These are phyloP conservation scores for Cutaneotrichosporon cavernicola DNA, from an alignment of 1,284 basidiomycete genomes.

Conservation along the genomic window DNA sequence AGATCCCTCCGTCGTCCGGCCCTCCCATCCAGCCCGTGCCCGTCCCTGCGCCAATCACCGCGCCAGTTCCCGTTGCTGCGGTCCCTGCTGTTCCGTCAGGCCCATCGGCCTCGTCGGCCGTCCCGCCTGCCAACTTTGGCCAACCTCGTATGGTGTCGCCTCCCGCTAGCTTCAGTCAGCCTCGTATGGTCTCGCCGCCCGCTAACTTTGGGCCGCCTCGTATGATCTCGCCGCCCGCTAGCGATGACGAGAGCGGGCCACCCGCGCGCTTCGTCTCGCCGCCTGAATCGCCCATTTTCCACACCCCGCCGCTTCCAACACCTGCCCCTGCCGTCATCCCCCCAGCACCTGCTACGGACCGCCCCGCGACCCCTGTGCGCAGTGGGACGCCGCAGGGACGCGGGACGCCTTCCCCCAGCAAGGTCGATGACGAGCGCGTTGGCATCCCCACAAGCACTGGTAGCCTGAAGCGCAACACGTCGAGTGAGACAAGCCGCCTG, in stretches of 20 bases:
- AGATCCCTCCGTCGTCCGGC: neutral
- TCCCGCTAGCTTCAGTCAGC: neutral
- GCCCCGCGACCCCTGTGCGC: conserved; percentile 25
- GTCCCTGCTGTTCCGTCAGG: neutral
- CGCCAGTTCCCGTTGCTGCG: neutral
- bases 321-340: conserved; percentile 18
- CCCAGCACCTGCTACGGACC: conserved; percentile 39
- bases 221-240: conserved; percentile 2
- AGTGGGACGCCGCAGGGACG: conserved; percentile 19
- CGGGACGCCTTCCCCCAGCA: conserved; percentile 20
- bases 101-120: too few species aligned
- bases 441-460: conserved; percentile 37
- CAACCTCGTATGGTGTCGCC: neutral
- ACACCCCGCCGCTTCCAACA: conserved; percentile 23
- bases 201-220: neutral
- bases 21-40: conserved; percentile 32
- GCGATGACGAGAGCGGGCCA: neutral
- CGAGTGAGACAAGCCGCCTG: conserved; percentile 55
- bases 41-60: conserved; percentile 26
- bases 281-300: conserved; percentile 3
- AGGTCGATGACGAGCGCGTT: conserved; percentile 30
- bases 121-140: neutral
- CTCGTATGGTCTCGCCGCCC: neutral
- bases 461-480: conserved; percentile 53
- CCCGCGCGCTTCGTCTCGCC: conserved; percentile 4